These are phyloP conservation scores for Erodium trifolium DNA, from an alignment of 441 rosid genomes.

Conservation along the genomic window DNA sequence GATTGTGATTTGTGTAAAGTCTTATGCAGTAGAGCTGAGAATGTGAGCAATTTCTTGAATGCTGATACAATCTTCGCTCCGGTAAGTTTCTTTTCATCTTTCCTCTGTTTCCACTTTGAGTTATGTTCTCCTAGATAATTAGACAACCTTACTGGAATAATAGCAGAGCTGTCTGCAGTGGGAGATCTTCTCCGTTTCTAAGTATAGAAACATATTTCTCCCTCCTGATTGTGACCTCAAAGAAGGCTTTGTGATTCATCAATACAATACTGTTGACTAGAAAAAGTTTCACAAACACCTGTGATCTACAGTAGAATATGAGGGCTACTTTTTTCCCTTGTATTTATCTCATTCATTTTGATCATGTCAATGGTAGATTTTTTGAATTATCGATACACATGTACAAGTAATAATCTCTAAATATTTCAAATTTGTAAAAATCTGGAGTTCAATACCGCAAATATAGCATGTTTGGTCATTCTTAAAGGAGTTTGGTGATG, in stretches of 20 bases:
- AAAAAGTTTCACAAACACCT: background rate
- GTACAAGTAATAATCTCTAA: too few species aligned
- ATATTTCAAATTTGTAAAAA: background rate
- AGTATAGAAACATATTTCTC: background rate
- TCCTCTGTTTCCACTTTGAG: background rate
- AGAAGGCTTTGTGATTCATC: background rate
- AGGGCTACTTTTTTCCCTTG: background rate
- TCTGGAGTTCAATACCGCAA: background rate
- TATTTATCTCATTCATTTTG: background rate
- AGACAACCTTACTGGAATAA: background rate
- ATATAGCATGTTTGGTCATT: background rate
- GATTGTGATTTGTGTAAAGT: slow-evolving; percentile 34
- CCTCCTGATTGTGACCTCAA: background rate
- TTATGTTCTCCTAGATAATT: background rate
- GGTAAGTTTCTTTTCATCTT: slow-evolving; percentile 31
- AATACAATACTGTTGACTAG: background rate
- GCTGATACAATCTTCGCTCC: slow-evolving; percentile 78
- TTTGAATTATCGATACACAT: too few species aligned
- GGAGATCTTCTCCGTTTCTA: slow-evolving; percentile 1
- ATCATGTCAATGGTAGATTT: background rate
- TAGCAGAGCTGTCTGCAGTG: background rate
- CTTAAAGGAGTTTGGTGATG: background rate
- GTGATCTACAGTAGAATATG: background rate
- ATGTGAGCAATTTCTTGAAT: slow-evolving; percentile 80
- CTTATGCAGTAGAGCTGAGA: slow-evolving; percentile 79